A percentile compares a stretch with the other conserved stretches of the same genome.
These are phyloP conservation scores for Rhynchosporium agropyri DNA, from an alignment of 2,329 filamentous ascomycete species.

Conservation along the genomic window DNA sequence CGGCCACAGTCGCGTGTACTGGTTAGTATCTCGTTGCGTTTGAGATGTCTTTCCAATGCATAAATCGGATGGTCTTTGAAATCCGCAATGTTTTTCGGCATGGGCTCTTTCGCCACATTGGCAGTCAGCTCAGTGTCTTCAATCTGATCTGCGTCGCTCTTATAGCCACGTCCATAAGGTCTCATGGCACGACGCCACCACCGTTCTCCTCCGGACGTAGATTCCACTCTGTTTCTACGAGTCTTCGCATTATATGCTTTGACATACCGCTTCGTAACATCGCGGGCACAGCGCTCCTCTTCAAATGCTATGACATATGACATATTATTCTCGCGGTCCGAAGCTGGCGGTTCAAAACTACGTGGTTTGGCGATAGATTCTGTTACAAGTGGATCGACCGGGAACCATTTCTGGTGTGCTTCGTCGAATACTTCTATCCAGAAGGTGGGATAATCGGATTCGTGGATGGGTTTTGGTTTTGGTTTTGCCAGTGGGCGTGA, in stretches of 20 bases:
- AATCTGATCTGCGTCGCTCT: slow-evolving; percentile 74
- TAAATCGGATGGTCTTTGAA: slow-evolving; percentile 86
- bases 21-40: slow-evolving; percentile 78
- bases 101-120: slow-evolving; percentile 73
- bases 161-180: slow-evolving; percentile 48
- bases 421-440: slow-evolving; percentile 93
- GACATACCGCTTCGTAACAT: slow-evolving; percentile 85
- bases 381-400: slow-evolving; percentile 84
- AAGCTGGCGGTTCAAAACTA: slow-evolving; percentile 80
- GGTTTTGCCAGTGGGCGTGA: slow-evolving; percentile 44
- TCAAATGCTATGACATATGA: slow-evolving; percentile 86
- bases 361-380: slow-evolving; percentile 74
- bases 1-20: slow-evolving; percentile 73
- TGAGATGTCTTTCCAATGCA: slow-evolving; percentile 82
- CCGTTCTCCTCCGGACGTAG: slow-evolving; percentile 50
- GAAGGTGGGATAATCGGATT: slow-evolving; percentile 81
- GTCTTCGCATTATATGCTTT: slow-evolving; percentile 93
- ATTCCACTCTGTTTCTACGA: slow-evolving; percentile 76
- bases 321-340: slow-evolving; percentile 75
- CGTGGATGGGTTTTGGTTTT: slow-evolving; percentile 54
- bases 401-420: slow-evolving; percentile 87
- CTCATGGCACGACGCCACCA: slow-evolving; percentile 60
- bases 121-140: slow-evolving; percentile 77
- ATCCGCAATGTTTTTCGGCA: slow-evolving; percentile 83
- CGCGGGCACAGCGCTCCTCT: slow-evolving; percentile 73